These are phyloP conservation scores for Cardamine resedifolia DNA, from an alignment of 345 rosid species.

Conservation along the genomic window DNA sequence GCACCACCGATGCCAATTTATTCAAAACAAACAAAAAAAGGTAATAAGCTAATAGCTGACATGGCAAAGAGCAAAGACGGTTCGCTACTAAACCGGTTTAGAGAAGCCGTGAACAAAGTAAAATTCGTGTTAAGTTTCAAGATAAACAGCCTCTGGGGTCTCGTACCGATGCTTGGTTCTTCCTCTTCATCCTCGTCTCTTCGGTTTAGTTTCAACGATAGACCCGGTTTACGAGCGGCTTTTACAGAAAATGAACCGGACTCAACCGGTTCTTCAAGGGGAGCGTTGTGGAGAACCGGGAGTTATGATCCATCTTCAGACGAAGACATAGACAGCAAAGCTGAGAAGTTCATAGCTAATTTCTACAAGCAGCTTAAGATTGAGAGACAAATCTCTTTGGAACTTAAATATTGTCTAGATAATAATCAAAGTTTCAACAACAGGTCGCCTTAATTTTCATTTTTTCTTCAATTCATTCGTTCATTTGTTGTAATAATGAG, in stretches of 20 bases:
- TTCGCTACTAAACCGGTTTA: slow-evolving; percentile 55
- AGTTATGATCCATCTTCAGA: slow-evolving; percentile 54
- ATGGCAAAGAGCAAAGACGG: slow-evolving; percentile 38
- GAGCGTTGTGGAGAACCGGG: slow-evolving; percentile 46
- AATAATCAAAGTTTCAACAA: slow-evolving; percentile 44
- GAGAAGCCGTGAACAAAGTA: slow-evolving; percentile 71
- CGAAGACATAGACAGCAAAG: slow-evolving; percentile 67
- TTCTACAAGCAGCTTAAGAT: slow-evolving; percentile 75
- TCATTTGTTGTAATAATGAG: slow-evolving; percentile 26
- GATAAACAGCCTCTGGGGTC: slow-evolving; percentile 47
- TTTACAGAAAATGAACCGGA: slow-evolving; percentile 29
- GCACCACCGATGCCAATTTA: not conserved
- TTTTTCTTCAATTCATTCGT: not conserved
- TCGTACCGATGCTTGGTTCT: slow-evolving; percentile 48
- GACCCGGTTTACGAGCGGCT: slow-evolving; percentile 52
- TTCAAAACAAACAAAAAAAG: not conserved
- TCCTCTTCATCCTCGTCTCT: slow-evolving; percentile 37
- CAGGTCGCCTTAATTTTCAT: slow-evolving; percentile 40
- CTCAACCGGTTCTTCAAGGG: slow-evolving; percentile 26
- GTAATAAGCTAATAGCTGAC: not conserved
- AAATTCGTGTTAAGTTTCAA: slow-evolving; percentile 51
- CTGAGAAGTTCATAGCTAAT: slow-evolving; percentile 74
- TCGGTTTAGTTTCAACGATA: slow-evolving; percentile 58
- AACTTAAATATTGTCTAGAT: slow-evolving; percentile 49
- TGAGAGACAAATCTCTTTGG: slow-evolving; percentile 79